Base-by-base conservation (phyloP, 805 yeast species). In the Metschnikowia koreensis region DNA sequence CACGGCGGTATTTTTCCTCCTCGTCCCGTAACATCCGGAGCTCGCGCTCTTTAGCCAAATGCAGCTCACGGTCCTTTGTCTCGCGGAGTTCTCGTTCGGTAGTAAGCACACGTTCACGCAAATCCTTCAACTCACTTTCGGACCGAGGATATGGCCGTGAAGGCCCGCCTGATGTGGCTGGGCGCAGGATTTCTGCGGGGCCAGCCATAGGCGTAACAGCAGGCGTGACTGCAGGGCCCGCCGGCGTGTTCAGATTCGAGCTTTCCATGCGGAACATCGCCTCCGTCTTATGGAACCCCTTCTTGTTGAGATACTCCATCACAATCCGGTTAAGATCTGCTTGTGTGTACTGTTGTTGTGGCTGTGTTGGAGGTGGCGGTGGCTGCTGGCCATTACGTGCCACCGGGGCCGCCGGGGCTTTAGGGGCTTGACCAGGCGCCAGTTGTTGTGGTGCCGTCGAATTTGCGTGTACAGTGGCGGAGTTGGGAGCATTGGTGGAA, bases 261-360 rank as follows among this genome's bases (percentile, higher is more conserved):
- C 86, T 81, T 66, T 94, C 99, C 55, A 91, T 82, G 55, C 99
- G 81, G 46, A 94, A 77, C 86, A 92, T 89, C 2, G 97, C 91
- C 67, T 94, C 99, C 0, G 99, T 93, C 59, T 86, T 83, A 60
- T 88, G 92, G 64, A 90, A 94, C 2, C 99, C 99, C 67, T 92
- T 91, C 63, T 94, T 93, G 66, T 85, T 87, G 59, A 94, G 77
- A 62, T 93, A 94, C 61, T 94, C 99, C 62, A 94, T 76, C 34
- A 94, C 98, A 64, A 94, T 89, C 56, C 94, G 76, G 67, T 92
- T 93, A 65, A 94, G 77, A 66, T 94, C 98, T 6, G 93, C 91
- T 45, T 89, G 90, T 0, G 96, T 84, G 54, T 83, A 82, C 57
- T 79, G 34, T 12, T 31, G 34, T 31, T 22, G 22, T 4, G 22